Conservation (phyloP, 106 monocot species). For the Dioscorea alata region DNA sequence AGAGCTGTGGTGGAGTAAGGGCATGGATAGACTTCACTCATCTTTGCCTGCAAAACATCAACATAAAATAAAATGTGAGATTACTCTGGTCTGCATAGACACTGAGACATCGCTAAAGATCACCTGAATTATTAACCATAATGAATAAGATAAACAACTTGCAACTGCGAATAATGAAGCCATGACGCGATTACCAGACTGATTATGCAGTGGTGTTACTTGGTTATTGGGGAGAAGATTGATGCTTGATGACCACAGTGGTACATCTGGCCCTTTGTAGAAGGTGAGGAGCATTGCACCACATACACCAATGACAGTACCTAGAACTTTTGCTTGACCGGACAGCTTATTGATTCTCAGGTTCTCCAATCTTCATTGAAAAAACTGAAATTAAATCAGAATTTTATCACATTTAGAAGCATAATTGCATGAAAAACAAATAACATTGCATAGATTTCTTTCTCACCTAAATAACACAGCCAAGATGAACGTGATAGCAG, state of each 20-base stretch:
- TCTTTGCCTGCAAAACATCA: constrained; percentile 21
- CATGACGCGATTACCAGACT: constrained; percentile 4
- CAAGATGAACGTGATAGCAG: constrained; percentile 29
- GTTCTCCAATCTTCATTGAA: constrained; percentile 11
- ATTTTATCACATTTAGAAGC: neutral
- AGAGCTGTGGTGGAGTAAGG: constrained; percentile 26
- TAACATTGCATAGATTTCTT: neutral
- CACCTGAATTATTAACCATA: constrained; percentile 44
- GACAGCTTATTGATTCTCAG: neutral
- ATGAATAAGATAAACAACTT: constrained; percentile 24
- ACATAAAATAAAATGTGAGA: neutral
- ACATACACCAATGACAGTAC: constrained; percentile 21
- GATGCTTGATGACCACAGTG: constrained; percentile 16
- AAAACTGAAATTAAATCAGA: neutral
- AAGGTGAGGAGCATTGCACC: constrained; percentile 49
- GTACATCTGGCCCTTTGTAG: constrained; percentile 26
- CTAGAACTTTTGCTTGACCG: constrained; percentile 24
- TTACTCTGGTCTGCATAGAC: neutral
- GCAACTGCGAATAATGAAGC: constrained; percentile 19
- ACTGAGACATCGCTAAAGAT: neutral
- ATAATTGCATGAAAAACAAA: neutral
- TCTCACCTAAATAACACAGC: constrained; percentile 22
- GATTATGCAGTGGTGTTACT: neutral
- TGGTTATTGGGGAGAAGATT: constrained; percentile 3
- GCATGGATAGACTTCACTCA: constrained; percentile 26